Conservation (phyloP, 495 filamentous ascomycete species). For the Penicillium longicatenatum region DNA sequence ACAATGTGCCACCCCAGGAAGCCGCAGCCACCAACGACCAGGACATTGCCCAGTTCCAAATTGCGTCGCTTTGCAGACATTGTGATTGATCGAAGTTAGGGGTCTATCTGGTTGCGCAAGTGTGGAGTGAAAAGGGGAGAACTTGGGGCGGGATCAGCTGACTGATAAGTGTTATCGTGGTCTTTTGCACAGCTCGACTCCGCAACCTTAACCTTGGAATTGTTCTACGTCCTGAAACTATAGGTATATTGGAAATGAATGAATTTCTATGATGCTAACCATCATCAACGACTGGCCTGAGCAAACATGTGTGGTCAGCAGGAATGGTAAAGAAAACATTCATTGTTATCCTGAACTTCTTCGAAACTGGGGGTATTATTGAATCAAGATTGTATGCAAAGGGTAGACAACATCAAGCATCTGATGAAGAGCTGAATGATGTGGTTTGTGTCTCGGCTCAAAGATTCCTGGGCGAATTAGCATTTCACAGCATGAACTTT, state of each 20-base stretch:
- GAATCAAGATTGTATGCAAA: background rate
- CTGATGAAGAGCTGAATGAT: background rate
- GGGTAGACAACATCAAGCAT: background rate
- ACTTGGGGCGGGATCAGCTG: constrained; percentile 23
- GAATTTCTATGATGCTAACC: background rate
- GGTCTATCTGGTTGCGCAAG: constrained; percentile 5
- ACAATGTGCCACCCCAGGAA: constrained; percentile 63
- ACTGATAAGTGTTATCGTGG: constrained; percentile 18
- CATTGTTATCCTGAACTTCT: background rate
- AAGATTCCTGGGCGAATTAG: background rate
- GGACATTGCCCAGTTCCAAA: constrained; percentile 49
- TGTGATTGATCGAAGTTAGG: constrained; percentile 7
- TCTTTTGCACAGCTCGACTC: background rate
- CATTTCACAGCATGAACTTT: background rate
- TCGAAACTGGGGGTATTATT: background rate
- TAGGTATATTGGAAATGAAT: background rate
- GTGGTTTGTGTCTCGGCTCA: background rate
- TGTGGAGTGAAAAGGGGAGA: constrained; percentile 18
- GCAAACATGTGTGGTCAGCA: background rate
- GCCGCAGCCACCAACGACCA: constrained; percentile 60
- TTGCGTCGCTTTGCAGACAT: constrained; percentile 42
- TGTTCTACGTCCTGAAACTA: background rate
- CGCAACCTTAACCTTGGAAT: background rate
- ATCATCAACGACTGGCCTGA: background rate
- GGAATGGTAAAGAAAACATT: no score